These are phyloP conservation scores for Nicotiana knightiana DNA, from an alignment of 257 asterid species.

Conservation along the genomic window DNA sequence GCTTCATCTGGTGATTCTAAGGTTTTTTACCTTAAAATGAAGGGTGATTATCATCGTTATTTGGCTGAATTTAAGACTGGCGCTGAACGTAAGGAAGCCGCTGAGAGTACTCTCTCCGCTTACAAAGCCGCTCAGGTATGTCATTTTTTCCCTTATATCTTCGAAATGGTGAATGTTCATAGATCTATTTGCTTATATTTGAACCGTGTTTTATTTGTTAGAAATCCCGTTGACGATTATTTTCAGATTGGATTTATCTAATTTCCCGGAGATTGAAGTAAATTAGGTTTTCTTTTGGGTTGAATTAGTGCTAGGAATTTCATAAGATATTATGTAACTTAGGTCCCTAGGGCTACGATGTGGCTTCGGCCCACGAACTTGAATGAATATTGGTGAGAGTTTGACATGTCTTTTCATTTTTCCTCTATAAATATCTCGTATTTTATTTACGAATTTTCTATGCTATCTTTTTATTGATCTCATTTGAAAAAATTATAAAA, in stretches of 20 bases:
- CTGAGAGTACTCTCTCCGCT: slow-evolving; percentile 23
- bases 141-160: neutral
- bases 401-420: too few relatives aligned
- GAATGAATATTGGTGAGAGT: too few relatives aligned
- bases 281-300: neutral
- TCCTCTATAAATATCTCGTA: too few relatives aligned
- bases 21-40: slow-evolving; percentile 23
- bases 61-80: slow-evolving; percentile 26
- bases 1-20: slow-evolving; percentile 14
- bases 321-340: too few relatives aligned
- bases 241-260: neutral
- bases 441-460: too few relatives aligned
- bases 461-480: too few relatives aligned
- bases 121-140: slow-evolving; percentile 27
- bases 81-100: slow-evolving; percentile 19
- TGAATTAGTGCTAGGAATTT: too few relatives aligned
- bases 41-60: slow-evolving; percentile 25
- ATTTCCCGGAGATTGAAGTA: neutral
- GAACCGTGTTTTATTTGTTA: neutral
- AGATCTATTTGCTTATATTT: neutral
- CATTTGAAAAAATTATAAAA: too few relatives aligned
- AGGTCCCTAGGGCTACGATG: too few relatives aligned
- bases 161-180: neutral
- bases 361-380: too few relatives aligned
- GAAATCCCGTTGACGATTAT: neutral